Evolutionary conservation across 2,329 filamentous ascomycete genomes (phyloP), one percentile per base, ranked within the genome.

Genomic region (Cercospora brassicicola): DNA sequence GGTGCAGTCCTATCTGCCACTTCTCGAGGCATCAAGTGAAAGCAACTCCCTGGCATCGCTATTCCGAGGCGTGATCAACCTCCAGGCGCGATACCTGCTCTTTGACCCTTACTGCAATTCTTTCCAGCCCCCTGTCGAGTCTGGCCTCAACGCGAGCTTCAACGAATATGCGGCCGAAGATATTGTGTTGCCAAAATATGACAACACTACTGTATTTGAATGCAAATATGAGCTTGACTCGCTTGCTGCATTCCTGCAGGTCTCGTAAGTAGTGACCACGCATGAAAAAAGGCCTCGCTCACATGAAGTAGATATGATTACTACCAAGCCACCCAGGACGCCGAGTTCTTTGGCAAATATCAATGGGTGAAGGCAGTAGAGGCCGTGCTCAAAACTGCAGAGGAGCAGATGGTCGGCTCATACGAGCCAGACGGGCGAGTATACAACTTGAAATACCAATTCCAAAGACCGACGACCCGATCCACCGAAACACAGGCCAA

Each of bases 61-160:
- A 0, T 91, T 89, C 79, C 85, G 90, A 13, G 90, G 90, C 0
- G 85, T 90, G 2, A 90, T 93, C 77, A 92, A 92, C 76, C 82
- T 90, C 5, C 90, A 92, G 76, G 83, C 89, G 23, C 84, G 90
- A 55, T 92, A 91, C 77, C 84, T 92, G 62, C 82, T 87, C 64
- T 84, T 85, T 33, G 87, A 86, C 15, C 84, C 84, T 5, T 85
- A 84, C 73, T 85, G 84, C 77, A 85, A 86, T 73, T 81, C 82
- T 4, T 85, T 85, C 72, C 84, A 86, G 69, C 82, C 84, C 23
- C 84, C 84, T 0, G 75, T 79, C 1, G 83, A 85, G 67, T 84
- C 83, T 39, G 78, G 78, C 2, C 77, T 85, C 11, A 64, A 73
- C 2, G 77, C 79, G 4, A 78, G 79, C 1, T 61, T 64, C 5